Evolutionary conservation across 2,329 filamentous ascomycete species (phyloP), one percentile per base, ranked within the genome.

Genomic region (Clarireedia monteithiana): DNA sequence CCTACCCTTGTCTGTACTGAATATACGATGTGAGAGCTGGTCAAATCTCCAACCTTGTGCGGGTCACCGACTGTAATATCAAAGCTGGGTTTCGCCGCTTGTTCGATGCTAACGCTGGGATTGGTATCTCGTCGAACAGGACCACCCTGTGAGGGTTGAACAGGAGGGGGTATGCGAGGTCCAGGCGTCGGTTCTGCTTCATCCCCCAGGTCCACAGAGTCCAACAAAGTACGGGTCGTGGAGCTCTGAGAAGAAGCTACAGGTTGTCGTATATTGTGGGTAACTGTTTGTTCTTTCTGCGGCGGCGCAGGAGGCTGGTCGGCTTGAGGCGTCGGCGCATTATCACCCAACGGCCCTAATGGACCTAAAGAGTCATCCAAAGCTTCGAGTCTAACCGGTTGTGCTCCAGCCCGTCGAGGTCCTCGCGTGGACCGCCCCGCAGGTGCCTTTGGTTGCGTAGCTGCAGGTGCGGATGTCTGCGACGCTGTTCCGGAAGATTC

Each of bases 21-120:
- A 74, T 99, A 99, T 48, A 97, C 94, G 62, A 96, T 99, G 72
- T 99, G 94, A 61, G 91, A 96, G 71, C 89, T 96, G 7, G 94
- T 96, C 70, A 97, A 73, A 72, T 97, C 94, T 58, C 94, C 94
- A 63, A 99, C 92, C 75, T 97, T 99, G 74, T 96, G 91, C 55
- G 94, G 94, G 73, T 99, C 94, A 57, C 94, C 94, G 23, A 99
- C 94, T 2, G 81, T 84, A 66, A 99, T 97, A 50, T 89, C 77
- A 72, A 97, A 99, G 44, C 77, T 87, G 5, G 94, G 94, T 73
- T 96, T 95, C 30, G 92, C 86, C 48, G 94, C 94, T 74, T 95
- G 89, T 72, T 97, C 92, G 55, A 97, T 77, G 70, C 88, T 95
- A 62, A 96, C 83, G 69, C 91, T 96, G 17, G 91, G 91, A 67